phyloP scores from a whole-genome alignment of 2,329 filamentous ascomycete genomes.

The Volutella citrinella region DNA sequence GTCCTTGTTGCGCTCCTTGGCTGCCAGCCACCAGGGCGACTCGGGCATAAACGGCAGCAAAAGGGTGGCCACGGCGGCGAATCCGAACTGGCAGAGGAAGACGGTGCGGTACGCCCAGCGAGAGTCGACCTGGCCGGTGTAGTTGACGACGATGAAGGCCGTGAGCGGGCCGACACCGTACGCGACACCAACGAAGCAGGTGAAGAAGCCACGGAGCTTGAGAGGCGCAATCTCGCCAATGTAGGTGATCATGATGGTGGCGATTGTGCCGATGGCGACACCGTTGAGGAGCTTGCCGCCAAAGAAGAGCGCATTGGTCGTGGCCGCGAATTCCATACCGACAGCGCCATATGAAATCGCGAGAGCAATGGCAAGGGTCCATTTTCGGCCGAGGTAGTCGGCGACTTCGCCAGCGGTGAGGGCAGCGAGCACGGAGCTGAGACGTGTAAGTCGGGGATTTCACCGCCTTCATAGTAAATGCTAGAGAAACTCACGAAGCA shows the following conservation, averaged over 20 bases:
- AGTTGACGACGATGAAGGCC: slow-evolving; percentile 1
- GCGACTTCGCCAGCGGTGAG: not conserved
- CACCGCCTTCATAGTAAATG: not conserved
- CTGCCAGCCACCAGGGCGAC: slow-evolving; percentile 1
- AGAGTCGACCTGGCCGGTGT: not conserved
- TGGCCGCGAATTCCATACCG: slow-evolving; percentile 1
- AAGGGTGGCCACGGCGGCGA: not conserved
- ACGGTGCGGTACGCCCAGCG: slow-evolving; percentile 4
- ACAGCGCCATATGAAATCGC: not conserved
- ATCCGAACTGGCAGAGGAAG: slow-evolving; percentile 3
- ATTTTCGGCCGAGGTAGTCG: slow-evolving; percentile 1
- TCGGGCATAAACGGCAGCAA: slow-evolving; percentile 3
- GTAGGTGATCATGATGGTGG: slow-evolving; percentile 1
- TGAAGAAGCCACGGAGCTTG: not conserved
- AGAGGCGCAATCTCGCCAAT: slow-evolving; percentile 2
- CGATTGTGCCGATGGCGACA: not conserved
- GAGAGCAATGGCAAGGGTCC: not conserved
- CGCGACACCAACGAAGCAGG: slow-evolving; percentile 1
- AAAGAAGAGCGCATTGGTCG: slow-evolving; percentile 1
- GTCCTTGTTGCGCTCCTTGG: not conserved
- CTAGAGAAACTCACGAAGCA: slow-evolving; percentile 1
- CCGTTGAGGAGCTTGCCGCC: slow-evolving; percentile 4
- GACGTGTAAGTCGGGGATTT: not conserved
- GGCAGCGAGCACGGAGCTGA: not conserved
- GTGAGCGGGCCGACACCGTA: slow-evolving; percentile 1